These are phyloP conservation scores for Parastagonospora avenae DNA, from an alignment of 2,329 filamentous ascomycete genomes.

Conservation along the genomic window DNA sequence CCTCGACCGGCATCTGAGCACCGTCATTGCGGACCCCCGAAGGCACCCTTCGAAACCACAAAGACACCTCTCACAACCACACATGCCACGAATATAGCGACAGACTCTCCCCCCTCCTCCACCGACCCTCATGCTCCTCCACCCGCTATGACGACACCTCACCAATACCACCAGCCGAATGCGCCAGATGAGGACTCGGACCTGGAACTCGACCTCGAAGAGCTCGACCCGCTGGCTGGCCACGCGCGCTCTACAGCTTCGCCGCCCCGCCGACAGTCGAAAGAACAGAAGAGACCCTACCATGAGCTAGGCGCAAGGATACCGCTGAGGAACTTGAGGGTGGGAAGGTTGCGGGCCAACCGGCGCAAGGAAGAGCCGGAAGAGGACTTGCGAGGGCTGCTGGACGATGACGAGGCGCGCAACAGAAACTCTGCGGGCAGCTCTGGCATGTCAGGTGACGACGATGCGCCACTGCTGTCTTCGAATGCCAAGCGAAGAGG, in stretches of 20 bases:
- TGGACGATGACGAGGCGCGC: slow-evolving; percentile 66
- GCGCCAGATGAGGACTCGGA: slow-evolving; percentile 74
- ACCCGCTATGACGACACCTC: slow-evolving; percentile 55
- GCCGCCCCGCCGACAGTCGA: slow-evolving; percentile 34
- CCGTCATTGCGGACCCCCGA: slow-evolving; percentile 32
- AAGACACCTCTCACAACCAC: slow-evolving; percentile 3
- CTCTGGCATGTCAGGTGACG: slow-evolving; percentile 61
- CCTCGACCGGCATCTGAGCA: neutral
- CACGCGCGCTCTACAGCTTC: slow-evolving; percentile 27
- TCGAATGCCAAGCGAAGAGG: slow-evolving; percentile 30
- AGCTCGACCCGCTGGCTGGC: slow-evolving; percentile 69
- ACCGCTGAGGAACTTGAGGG: slow-evolving; percentile 68
- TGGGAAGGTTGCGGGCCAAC: slow-evolving; percentile 52
- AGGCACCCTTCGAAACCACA: slow-evolving; percentile 11
- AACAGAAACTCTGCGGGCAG: slow-evolving; percentile 65
- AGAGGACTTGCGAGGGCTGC: slow-evolving; percentile 70
- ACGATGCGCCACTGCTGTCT: slow-evolving; percentile 76
- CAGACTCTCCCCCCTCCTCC: slow-evolving; percentile 5
- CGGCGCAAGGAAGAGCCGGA: slow-evolving; percentile 56
- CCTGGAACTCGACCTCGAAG: slow-evolving; percentile 76
- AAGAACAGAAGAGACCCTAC: slow-evolving; percentile 38
- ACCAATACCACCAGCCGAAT: slow-evolving; percentile 58
- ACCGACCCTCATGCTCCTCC: slow-evolving; percentile 9
- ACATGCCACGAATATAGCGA: slow-evolving; percentile 18
- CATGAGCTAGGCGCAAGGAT: slow-evolving; percentile 61